Evolutionary conservation across 2,329 filamentous ascomycete genomes (phyloP), one percentile per base, ranked within the genome.

Genomic region (Sphaerulina vaccinii): DNA sequence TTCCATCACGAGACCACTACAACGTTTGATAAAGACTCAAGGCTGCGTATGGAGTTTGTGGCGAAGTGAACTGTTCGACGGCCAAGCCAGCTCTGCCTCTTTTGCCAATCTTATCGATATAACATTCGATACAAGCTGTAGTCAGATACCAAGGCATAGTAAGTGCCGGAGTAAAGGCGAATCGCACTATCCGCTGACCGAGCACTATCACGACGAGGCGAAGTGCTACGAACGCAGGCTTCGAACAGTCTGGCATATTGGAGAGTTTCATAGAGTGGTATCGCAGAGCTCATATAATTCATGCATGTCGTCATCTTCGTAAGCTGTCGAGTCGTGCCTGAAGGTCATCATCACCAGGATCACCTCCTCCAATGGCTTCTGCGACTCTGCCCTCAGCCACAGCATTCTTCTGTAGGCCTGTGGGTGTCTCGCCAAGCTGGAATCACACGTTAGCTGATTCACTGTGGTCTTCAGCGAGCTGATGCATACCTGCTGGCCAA

Each of bases 281-380:
- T 21, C 23, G 22, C 21, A 48, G 27, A 2, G 15, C 24, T 48
- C 22, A 48, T 39, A 15, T 16, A 10, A 16, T 11, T 47, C 45
- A 44, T 55, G 33, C 45, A 51, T 48, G 15, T 61, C 59, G 38
- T 64, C 55, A 70, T 64, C 64, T 62, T 60, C 68, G 62, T 56
- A 97, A 75, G 70, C 91, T 95, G 69, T 97, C 90, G 46, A 99
- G 80, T 53, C 93, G 84, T 58, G 93, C 92, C 75, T 97, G 91
- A 21, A 99, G 81, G 69, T 96, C 93, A 66, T 96, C 90, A 65
- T 96, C 91, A 60, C 66, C 78, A 35, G 78, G 76, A 53, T 79
- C 79, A n/a, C 83, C 79, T 41, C 63, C 84, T 6, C 89, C 90
- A 60, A 97, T 80, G 13, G 92, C 90, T 70, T 97, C 88, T 40